phyloP scores from a whole-genome alignment of 1,139 yeast genomes.

The Suhomyces bokatorum region DNA sequence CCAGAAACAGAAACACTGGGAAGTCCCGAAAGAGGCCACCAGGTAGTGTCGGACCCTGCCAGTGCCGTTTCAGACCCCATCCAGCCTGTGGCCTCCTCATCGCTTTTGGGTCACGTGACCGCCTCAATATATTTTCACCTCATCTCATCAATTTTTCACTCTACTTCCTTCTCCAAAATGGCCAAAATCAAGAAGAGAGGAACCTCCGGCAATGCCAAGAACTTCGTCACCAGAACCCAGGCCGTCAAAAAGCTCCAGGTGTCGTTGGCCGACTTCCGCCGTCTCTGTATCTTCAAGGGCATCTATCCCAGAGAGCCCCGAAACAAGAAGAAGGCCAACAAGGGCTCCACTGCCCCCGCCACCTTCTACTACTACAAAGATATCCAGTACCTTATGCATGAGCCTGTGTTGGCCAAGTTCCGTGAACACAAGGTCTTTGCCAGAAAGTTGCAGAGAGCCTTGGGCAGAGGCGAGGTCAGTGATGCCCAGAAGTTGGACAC shows the following conservation, averaged over 20 bases:
- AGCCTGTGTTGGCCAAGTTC: slow-evolving; percentile 88
- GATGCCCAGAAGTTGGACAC: slow-evolving; percentile 85
- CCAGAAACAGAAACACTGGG: slow-evolving; percentile 13
- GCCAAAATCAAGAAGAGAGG: slow-evolving; percentile 73
- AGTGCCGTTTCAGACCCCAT: background rate
- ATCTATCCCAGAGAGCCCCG: slow-evolving; percentile 95
- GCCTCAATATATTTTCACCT: slow-evolving; percentile 10
- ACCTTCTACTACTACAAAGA: slow-evolving; percentile 94
- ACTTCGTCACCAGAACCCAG: slow-evolving; percentile 91
- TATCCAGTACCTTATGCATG: slow-evolving; percentile 92
- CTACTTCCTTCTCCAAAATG: slow-evolving; percentile 13
- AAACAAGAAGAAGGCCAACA: slow-evolving; percentile 94
- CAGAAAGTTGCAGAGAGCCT: slow-evolving; percentile 82
- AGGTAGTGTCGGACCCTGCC: background rate
- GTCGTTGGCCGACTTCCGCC: slow-evolving; percentile 95
- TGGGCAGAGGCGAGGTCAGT: slow-evolving; percentile 88
- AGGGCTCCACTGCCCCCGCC: slow-evolving; percentile 93
- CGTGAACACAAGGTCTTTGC: slow-evolving; percentile 96
- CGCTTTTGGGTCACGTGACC: slow-evolving; percentile 2
- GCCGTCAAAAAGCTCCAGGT: slow-evolving; percentile 92
- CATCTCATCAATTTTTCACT: slow-evolving; percentile 14
- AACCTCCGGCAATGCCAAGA: slow-evolving; percentile 85
- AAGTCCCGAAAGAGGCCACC: background rate
- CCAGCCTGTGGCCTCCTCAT: background rate
- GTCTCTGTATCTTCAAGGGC: slow-evolving; percentile 96